Evolutionary conservation across 1,284 basidiomycete species (phyloP).

Genomic region (Ganoderma lingzhi): DNA sequence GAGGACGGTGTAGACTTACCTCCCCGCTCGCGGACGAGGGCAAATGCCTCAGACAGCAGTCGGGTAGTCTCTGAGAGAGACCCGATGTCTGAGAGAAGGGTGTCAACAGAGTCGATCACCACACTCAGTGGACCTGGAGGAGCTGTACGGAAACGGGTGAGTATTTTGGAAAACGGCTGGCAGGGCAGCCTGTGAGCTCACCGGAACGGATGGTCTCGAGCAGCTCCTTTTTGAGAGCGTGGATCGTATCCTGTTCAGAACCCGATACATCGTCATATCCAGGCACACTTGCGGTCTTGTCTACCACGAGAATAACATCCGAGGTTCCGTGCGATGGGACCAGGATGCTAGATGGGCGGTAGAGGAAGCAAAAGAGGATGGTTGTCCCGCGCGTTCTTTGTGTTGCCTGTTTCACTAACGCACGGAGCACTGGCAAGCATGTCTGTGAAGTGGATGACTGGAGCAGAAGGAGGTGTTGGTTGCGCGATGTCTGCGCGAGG

Average conservation of each 20-base stretch:
- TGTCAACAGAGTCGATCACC: conserved; percentile 74
- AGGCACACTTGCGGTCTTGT: conserved; percentile 63
- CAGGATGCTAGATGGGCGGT: conserved; percentile 57
- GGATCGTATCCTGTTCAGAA: conserved; percentile 39
- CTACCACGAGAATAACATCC: conserved; percentile 51
- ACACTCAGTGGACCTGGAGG: conserved; percentile 57
- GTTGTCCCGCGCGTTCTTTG: conserved; percentile 35
- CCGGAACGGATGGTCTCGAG: conserved; percentile 55
- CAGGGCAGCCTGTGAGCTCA: conserved; percentile 35
- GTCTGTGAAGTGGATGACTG: conserved; percentile 75
- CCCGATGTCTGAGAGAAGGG: conserved; percentile 61
- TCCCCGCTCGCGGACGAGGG: conserved; percentile 52
- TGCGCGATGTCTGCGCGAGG: conserved; percentile 47
- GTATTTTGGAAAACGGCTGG: background rate
- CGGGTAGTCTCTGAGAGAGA: conserved; percentile 62
- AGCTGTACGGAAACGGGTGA: conserved; percentile 37
- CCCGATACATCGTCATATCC: conserved; percentile 52
- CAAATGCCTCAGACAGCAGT: conserved; percentile 56
- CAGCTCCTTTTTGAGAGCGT: conserved; percentile 41
- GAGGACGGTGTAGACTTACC: conserved; percentile 45
- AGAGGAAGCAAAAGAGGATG: conserved; percentile 67
- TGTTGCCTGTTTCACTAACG: conserved; percentile 14
- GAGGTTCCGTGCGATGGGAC: conserved; percentile 31
- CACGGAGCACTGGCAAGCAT: conserved; percentile 60
- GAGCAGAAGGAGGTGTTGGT: conserved; percentile 62